These are phyloP conservation scores for Saprolegnia diclina DNA, from an alignment of 352 stramenopile genomes.

Conservation along the genomic window DNA sequence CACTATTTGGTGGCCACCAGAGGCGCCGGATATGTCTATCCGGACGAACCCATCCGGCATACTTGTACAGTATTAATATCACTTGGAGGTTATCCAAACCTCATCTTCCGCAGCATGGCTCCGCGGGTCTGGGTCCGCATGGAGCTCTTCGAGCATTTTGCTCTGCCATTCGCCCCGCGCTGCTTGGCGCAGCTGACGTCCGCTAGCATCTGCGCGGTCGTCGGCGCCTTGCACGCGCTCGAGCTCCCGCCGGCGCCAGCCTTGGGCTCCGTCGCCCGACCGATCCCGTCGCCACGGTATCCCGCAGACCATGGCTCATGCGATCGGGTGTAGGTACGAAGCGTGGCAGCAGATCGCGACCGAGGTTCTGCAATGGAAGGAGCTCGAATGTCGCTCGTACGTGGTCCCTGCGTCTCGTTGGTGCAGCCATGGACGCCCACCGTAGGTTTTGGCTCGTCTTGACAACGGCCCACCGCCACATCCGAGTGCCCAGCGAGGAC, in stretches of 20 bases:
- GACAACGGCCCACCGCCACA: conserved; percentile 68
- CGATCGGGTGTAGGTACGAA: conserved; percentile 19
- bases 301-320: not conserved
- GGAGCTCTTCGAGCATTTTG: conserved; percentile 80
- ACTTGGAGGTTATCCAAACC: too few relatives aligned
- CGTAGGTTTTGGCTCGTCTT: conserved; percentile 70
- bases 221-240: conserved; percentile 52
- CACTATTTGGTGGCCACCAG: not conserved
- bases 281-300: not conserved
- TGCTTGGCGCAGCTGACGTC: conserved; percentile 56
- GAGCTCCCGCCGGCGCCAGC: not conserved
- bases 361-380: conserved; percentile 65
- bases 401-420: not conserved
- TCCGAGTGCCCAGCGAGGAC: conserved; percentile 37
- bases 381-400: conserved; percentile 67
- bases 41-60: not conserved
- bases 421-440: not conserved
- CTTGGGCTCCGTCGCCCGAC: not conserved
- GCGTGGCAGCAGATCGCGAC: conserved; percentile 61
- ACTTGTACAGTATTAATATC: not conserved
- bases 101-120: not conserved
- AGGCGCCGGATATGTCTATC: not conserved
- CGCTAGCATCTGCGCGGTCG: conserved; percentile 49
- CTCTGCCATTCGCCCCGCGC: conserved; percentile 68
- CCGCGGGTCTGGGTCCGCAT: conserved; percentile 69